Evolutionary conservation across 2,329 filamentous ascomycete species (phyloP).

Genomic region (Pseudopyrenochaeta lycopersici): DNA sequence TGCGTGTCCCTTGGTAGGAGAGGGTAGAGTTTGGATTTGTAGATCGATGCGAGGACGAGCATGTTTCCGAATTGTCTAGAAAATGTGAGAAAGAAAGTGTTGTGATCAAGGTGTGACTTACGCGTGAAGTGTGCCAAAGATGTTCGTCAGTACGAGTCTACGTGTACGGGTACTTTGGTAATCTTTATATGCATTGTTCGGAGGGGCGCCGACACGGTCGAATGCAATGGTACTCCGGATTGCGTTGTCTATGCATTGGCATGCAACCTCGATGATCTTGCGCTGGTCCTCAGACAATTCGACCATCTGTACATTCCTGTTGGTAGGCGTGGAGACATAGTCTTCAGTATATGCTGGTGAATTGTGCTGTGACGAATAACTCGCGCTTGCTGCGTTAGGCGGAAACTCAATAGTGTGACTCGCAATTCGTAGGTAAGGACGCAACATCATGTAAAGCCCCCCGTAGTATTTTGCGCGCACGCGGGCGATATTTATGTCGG

Average conservation of each 20-base stretch:
- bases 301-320: no score
- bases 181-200: slow-evolving; percentile 30
- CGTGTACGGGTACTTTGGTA: slow-evolving; percentile 67
- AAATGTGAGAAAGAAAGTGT: slow-evolving; percentile 17
- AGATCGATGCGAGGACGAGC: slow-evolving; percentile 85
- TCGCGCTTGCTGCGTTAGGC: slow-evolving; percentile 30
- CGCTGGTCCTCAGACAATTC: no score
- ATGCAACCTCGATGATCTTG: no score
- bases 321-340: slow-evolving; percentile 33
- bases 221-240: no score
- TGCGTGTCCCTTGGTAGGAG: no score
- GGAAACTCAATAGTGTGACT: slow-evolving; percentile 60
- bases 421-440: slow-evolving; percentile 74
- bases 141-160: slow-evolving; percentile 84
- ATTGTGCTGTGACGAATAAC: slow-evolving; percentile 51
- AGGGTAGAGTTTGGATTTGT: slow-evolving; percentile 63
- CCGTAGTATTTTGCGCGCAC: slow-evolving; percentile 95
- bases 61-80: slow-evolving; percentile 96
- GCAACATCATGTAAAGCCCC: slow-evolving; percentile 86
- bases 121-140: no score
- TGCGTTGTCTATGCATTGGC: no score
- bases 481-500: slow-evolving; percentile 81
- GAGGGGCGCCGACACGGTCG: no score
- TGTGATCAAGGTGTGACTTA: no score
- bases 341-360: slow-evolving; percentile 58